phyloP scores from a whole-genome alignment of 2,329 filamentous ascomycete genomes.

The Fragosphaeria purpurea region DNA sequence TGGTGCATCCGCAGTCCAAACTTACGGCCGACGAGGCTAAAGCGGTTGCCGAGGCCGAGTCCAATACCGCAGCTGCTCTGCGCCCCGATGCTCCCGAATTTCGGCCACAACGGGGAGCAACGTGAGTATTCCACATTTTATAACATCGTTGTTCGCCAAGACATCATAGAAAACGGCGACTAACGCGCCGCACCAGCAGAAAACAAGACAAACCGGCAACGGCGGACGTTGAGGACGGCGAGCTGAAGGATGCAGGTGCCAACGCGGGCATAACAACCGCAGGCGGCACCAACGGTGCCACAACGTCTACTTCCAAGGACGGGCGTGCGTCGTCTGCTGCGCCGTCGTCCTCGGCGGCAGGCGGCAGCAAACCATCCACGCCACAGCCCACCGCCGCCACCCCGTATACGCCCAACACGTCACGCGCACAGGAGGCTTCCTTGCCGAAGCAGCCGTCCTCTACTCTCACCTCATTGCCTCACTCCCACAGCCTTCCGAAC shows the following conservation, averaged over 20 bases:
- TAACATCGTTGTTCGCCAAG: no score
- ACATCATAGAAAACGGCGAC: neutral
- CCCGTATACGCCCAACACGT: conserved; percentile 16
- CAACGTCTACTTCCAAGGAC: no score
- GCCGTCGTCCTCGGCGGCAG: neutral
- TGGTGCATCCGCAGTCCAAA: conserved; percentile 4
- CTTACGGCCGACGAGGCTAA: conserved; percentile 8
- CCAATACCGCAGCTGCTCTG: conserved; percentile 32
- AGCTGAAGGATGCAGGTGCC: conserved; percentile 51
- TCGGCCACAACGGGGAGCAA: conserved; percentile 38
- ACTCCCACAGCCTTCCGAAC: conserved; percentile 20
- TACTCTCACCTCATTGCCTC: conserved; percentile 21
- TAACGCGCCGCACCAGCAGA: conserved; percentile 10
- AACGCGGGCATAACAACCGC: neutral
- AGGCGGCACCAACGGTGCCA: conserved; percentile 15
- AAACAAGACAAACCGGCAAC: conserved; percentile 16
- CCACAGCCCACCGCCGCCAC: conserved; percentile 16
- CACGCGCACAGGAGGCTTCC: neutral
- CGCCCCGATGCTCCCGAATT: conserved; percentile 55
- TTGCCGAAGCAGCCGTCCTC: conserved; percentile 20
- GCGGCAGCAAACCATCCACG: conserved; percentile 18
- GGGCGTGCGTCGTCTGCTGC: neutral
- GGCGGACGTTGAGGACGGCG: conserved; percentile 58
- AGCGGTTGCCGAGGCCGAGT: conserved; percentile 14
- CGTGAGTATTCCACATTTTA: conserved; percentile 10